Base-by-base conservation (phyloP, 73 alveolate genomes). In the Paramecium sonneborni region DNA sequence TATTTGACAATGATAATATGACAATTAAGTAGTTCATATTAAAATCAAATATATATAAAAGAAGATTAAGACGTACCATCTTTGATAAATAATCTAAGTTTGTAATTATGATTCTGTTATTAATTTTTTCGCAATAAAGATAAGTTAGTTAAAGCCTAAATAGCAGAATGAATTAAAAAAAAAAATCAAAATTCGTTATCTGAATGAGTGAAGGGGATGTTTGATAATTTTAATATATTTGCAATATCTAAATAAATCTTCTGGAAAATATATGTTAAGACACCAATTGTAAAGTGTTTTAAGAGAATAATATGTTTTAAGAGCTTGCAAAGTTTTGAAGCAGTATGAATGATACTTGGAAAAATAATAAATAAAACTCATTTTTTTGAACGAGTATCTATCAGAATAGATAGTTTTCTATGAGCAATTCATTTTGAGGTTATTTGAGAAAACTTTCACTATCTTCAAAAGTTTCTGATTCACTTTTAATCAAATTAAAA, bases 311-410 rank as follows among this genome's bases (percentile, higher is more conserved):
- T 52, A 3, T 52, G 68, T 52, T 52, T 52, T 52, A 52, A 52
- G 68, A 52, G 68, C 32, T n/a, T 52, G 68, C 30, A 52, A 52
- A 18, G 30, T 52, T 52, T 52, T 52, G 68, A 62, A 30, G 84
- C 44, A 62, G 84, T 62, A 30, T 32, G 37, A 62, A 62, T 62
- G 84, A 62, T 62, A 62, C 44, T 62, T n/a, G 84, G 84, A 62
- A 62, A 62, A 62, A 62, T 52, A 62, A 62, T 62, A 62, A 62
- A 62, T 62, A 62, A 62, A 30, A 62, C 39, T 62, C 84, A 62
- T 62, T 32, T 62, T 57, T 62, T 26, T 26, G 10, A 26, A 30
- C 44, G 44, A 30, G 48, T 62, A 18, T 21, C 68, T 15, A 52
- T 62, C 84, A 62, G 14, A 24, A 62, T 62, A 62, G 44, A 21